Conservation (phyloP, 371 early-diverging fungal genomes). For the Actinomortierella ambigua region DNA sequence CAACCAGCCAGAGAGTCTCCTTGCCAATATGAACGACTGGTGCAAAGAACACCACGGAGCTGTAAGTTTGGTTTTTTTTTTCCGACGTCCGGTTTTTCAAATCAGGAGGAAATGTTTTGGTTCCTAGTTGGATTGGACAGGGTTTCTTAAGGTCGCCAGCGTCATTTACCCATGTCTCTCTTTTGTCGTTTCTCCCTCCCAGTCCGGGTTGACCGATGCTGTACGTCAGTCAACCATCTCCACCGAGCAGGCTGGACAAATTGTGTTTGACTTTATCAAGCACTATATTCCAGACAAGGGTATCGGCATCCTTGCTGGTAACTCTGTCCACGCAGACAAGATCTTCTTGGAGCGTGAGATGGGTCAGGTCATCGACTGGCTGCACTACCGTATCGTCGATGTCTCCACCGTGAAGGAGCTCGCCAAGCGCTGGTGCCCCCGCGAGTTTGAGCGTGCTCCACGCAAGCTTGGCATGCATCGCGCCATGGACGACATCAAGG, state of each 20-base stretch:
- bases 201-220: slow-evolving; percentile 85
- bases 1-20: slow-evolving; percentile 72
- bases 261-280: slow-evolving; percentile 75
- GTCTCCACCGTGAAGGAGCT: slow-evolving; percentile 94
- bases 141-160: background rate
- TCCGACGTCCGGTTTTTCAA: background rate
- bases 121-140: background rate
- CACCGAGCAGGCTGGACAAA: slow-evolving; percentile 71
- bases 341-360: slow-evolving; percentile 83
- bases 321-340: slow-evolving; percentile 91
- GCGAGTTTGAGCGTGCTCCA: slow-evolving; percentile 50
- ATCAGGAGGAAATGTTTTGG: background rate
- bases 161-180: background rate
- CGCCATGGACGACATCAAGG: slow-evolving; percentile 91
- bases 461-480: slow-evolving; percentile 56
- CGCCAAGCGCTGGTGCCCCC: slow-evolving; percentile 75
- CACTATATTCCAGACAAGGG: slow-evolving; percentile 63
- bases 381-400: slow-evolving; percentile 92
- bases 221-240: slow-evolving; percentile 76
- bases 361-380: slow-evolving; percentile 74
- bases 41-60: slow-evolving; percentile 85
- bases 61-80: slow-evolving; percentile 41
- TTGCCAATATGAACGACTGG: slow-evolving; percentile 94
- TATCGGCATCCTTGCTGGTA: slow-evolving; percentile 86
- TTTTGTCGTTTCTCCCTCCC: slow-evolving; percentile 2